These are phyloP conservation scores for Myriosclerotinia duriaeana DNA, from an alignment of 2,329 filamentous ascomycete species.

Conservation along the genomic window DNA sequence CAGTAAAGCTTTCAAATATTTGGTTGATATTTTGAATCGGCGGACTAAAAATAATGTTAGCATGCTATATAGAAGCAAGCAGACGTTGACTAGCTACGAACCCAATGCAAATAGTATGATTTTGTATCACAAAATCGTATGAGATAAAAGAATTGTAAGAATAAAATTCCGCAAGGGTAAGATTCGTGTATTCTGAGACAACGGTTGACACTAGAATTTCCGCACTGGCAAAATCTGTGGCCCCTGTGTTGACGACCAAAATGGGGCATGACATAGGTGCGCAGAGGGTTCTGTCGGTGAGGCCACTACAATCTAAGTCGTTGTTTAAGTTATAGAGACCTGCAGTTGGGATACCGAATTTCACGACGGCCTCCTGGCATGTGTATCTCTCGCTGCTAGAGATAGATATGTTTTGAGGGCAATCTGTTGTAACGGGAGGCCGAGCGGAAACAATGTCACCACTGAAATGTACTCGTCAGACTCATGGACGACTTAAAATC, in stretches of 20 bases:
- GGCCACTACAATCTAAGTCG: not conserved
- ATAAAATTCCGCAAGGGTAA: slow-evolving; percentile 1
- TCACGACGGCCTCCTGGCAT: not conserved
- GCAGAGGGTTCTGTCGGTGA: not conserved
- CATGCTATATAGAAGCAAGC: not conserved
- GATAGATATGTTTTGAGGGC: slow-evolving; percentile 1
- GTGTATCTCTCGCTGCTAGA: not conserved
- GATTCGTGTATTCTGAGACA: not conserved
- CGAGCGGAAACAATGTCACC: not conserved
- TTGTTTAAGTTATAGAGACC: not conserved
- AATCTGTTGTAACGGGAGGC: slow-evolving; percentile 4
- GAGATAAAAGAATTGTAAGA: not conserved
- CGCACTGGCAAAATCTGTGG: not conserved
- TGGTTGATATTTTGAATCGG: slow-evolving; percentile 1
- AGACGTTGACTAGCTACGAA: not conserved
- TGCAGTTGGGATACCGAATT: not conserved
- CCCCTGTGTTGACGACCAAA: slow-evolving; percentile 5
- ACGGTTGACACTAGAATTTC: not conserved
- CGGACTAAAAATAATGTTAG: not conserved
- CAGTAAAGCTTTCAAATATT: slow-evolving; percentile 1
- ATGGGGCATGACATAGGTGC: slow-evolving; percentile 11
- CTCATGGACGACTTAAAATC: not conserved
- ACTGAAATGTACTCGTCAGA: not conserved
- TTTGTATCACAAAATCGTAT: not conserved
- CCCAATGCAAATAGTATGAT: slow-evolving; percentile 1